Base-by-base conservation (phyloP, 495 filamentous ascomycete genomes). In the Tuber melanosporum region DNA sequence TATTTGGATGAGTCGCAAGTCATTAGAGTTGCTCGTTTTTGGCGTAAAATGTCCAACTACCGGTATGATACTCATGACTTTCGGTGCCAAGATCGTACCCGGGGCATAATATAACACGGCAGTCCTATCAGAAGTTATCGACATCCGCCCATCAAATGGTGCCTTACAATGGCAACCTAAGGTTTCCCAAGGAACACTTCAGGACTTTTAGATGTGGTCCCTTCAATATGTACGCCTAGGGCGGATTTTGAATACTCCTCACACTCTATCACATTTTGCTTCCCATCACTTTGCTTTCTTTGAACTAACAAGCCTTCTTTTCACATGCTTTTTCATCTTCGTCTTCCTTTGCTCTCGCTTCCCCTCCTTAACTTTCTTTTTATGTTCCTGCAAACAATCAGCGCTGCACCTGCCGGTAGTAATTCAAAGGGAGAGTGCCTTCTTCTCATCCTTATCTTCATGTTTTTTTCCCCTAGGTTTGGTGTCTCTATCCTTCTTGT, bases 271-370 rank as follows among this genome's bases (percentile, higher is more conserved):
- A 66, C 17, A 36, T 69, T 74, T n/a, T 9, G 46, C 19, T 43
- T 71, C 19, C n/a, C 49, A 72, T 76, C 70, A 80, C 70, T 80
- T 83, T 43, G 49, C 76, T 45, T 79, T 82, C n/a, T 76, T 82
- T n/a, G 79, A 80, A 73, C 79, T 86, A 36, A 95, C 86, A 73
- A 94, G 77, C 83, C 89, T 90, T 86, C 97, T 97, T 88, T 99
- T 99, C 45, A 94, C 71, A 80, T 97, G 89, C 85, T 99, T 99
- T 0, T 95, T 94, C 85, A 99, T 97, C 86, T 99, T 99, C 22
- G 91, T 91, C 83, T 95, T 94, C 75, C 95, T 86, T 85, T 93
- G 90, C 83, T 97, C 94, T 69, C 92, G 90, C 86, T 97, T 97
- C 79, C 93, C 95, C 82, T 97, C 96, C 85, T 98, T 98, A 73